Evolutionary conservation across 257 asterid species (phyloP), one percentile per base, ranked within the genome.

Genomic region (Misopates orontium): DNA sequence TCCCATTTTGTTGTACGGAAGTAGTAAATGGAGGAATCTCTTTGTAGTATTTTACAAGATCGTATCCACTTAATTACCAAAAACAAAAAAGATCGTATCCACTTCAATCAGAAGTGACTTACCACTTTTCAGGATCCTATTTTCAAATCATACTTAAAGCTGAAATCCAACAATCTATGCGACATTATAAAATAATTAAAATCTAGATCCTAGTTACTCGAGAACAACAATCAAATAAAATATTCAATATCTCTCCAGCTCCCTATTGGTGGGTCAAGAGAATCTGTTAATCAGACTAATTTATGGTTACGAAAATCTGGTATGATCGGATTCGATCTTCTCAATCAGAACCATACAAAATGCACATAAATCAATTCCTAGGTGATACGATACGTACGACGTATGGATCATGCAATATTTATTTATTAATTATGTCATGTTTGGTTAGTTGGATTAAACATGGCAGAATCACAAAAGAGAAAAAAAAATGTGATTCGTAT

Each of bases 321-420:
- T 54, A 31, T 19, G 60, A 76, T 76, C 17, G 28, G 61, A 67
- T 73, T 12, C 61, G 67, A 67, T 44, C 24, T 60, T 24, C 1
- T 56, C 42, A 50, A 63, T 72, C 60, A 50, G 52, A 63, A 42
- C 59, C 77, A 68, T 64, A 72, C 72, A 72, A 57, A 76, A 77
- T 56, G 78, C 75, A 72, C 58, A 59, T 23, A 62, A 67, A 76
- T 76, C 49, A 67, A 67, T 76, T 22, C 3, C 10, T 69, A n/a
- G 44, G 41, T 53, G 39, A 61, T 52, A 42, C 65, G 71, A 74
- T 39, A 50, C 65, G 63, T 39, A 50, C 65, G 63, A 77, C 75
- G 64, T 69, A 69, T 51, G 48, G 58, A 48, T 6, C 56, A 64
- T 45, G 42, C 72, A 55, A 68, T 53, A 31, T n/a, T n/a, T n/a